A percentile compares a stretch with the other conserved stretches of the same genome.
Conservation (phyloP, 352 stramenopile species). For the Globisporangium emineosum region DNA sequence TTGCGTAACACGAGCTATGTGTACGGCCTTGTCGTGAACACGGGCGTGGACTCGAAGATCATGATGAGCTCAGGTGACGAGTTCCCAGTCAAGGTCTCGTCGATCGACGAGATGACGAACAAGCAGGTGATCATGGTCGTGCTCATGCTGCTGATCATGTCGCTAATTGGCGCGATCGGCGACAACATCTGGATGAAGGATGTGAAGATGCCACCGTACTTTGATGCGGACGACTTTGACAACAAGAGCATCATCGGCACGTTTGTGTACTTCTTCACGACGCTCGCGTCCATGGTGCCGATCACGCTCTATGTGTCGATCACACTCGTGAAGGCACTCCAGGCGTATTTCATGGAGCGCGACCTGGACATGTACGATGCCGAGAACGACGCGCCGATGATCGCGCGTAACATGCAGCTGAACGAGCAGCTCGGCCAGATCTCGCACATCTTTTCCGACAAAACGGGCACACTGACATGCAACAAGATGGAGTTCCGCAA, state of each 20-base stretch:
- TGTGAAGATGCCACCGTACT: conserved; percentile 32
- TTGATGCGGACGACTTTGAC: conserved; percentile 13
- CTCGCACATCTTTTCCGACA: conserved; percentile 97
- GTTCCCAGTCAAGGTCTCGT: conserved; percentile 79
- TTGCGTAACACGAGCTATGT: conserved; percentile 88
- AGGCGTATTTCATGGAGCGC: conserved; percentile 83
- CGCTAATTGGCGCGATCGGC: conserved; percentile 56
- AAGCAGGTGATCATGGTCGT: conserved; percentile 83
- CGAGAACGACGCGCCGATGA: conserved; percentile 63
- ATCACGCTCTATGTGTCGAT: conserved; percentile 89
- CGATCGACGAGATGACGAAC: conserved; percentile 86
- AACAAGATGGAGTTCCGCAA: conserved; percentile 92
- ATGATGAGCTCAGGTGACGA: conserved; percentile 88
- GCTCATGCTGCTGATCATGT: conserved; percentile 68
- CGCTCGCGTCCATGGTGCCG: conserved; percentile 79
- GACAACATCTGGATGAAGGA: conserved; percentile 54
- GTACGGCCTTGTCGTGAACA: conserved; percentile 92
- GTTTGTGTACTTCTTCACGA: conserved; percentile 87
- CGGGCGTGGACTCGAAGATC: conserved; percentile 90
- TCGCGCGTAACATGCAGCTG: conserved; percentile 83
- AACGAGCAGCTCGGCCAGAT: conserved; percentile 91
- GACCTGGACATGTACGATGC: conserved; percentile 87
- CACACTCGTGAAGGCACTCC: conserved; percentile 87
- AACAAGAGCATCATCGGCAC: conserved; percentile 46
- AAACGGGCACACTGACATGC: conserved; percentile 85